Evolutionary conservation across 805 yeast species (phyloP).

Genomic region (Jamesozyma lodderae): DNA sequence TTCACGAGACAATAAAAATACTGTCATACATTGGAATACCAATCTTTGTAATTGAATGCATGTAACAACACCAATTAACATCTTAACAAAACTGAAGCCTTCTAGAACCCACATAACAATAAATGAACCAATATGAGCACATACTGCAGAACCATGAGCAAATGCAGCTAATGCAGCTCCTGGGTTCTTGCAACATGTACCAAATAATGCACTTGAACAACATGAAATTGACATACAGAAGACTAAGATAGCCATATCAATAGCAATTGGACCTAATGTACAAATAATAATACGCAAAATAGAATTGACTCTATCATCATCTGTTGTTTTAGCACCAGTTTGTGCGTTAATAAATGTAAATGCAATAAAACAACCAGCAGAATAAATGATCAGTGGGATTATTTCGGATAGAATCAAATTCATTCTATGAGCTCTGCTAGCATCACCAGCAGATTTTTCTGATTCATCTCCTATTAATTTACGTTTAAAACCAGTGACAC

Average conservation of each 20-base stretch:
- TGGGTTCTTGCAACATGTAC: slow-evolving; percentile 91
- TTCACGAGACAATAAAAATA: slow-evolving; percentile 78
- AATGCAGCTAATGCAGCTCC: slow-evolving; percentile 91
- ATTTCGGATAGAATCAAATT: slow-evolving; percentile 64
- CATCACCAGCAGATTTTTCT: slow-evolving; percentile 75
- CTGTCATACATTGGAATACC: slow-evolving; percentile 73
- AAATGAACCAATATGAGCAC: slow-evolving; percentile 77
- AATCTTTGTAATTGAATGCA: slow-evolving; percentile 80
- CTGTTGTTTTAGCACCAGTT: slow-evolving; percentile 56
- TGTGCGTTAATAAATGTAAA: slow-evolving; percentile 76
- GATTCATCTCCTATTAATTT: slow-evolving; percentile 67
- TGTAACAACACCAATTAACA: slow-evolving; percentile 76
- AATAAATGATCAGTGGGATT: slow-evolving; percentile 58
- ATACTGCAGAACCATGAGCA: slow-evolving; percentile 93
- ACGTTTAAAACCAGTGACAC: slow-evolving; percentile 74
- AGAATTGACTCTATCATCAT: slow-evolving; percentile 52
- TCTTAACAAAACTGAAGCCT: slow-evolving; percentile 81
- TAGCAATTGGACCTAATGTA: slow-evolving; percentile 81
- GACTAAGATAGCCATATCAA: slow-evolving; percentile 76
- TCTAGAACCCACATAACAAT: slow-evolving; percentile 95
- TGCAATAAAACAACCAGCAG: slow-evolving; percentile 73
- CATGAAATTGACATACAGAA: slow-evolving; percentile 77
- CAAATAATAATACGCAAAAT: slow-evolving; percentile 64
- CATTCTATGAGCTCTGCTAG: slow-evolving; percentile 72
- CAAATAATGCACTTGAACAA: slow-evolving; percentile 92